Base-by-base conservation (phyloP, 2,329 filamentous ascomycete species). In the Ceratocystiopsis sp. region DNA sequence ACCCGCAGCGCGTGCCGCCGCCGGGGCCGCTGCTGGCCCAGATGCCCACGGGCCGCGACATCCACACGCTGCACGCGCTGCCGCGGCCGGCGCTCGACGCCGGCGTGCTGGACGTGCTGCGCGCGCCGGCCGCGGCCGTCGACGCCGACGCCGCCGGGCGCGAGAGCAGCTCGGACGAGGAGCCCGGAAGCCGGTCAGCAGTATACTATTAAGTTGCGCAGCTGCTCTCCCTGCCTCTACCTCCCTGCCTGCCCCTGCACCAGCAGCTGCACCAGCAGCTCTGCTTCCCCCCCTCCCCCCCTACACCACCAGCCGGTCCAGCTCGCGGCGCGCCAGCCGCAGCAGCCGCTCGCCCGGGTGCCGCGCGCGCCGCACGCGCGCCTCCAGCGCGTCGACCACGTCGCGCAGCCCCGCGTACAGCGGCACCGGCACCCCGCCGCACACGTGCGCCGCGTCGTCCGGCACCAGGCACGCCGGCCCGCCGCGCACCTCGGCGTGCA, bases 1-100 rank as follows among this genome's bases (percentile, higher is more conserved):
- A 87, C 47, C 80, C 85, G 0, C 85, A 94, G 57, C 44, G 67
- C 2, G 71, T 96, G 32, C 85, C 87, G 0, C 69, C 81, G 0
- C 70, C 73, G 5, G 78, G 78, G 14, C 73, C 81, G 0, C 63
- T 95, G 11, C 61, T 93, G 5, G 72, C 82, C 8, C 78, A 75
- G 47, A 81, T 96, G 64, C 89, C 91, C 0, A 89, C 83, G 1
- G 89, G 89, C 2, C 75, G 89, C 49, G 87, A 95, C 53, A 85
- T 94, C 42, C 81, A 93, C 50, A 71, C 67, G 0, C 64, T 84
- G 34, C 79, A 78, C 53, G 67, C 75, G 1, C 95, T 78, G 52
- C 65, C 70, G 8, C 71, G 75, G 0, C 80, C 81, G 0, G 57
- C 61, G 1, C 61, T 95, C 12, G 80, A 81, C 37, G 65, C 69